phyloP scores from a whole-genome alignment of 257 asterid species.

The Fraxinus pennsylvanica region DNA sequence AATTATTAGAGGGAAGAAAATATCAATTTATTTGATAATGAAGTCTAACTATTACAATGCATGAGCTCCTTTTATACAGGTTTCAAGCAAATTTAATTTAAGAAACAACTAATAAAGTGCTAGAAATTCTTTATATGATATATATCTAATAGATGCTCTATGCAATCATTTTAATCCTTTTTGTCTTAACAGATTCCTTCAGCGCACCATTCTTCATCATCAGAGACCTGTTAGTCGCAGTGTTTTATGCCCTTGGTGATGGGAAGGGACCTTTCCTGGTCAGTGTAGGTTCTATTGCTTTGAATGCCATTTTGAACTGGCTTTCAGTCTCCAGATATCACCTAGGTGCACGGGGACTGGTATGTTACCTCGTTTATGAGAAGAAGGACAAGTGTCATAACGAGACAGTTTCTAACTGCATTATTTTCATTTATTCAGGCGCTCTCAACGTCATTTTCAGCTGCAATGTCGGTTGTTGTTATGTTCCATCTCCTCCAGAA shows the following conservation, averaged over 20 bases:
- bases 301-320: slow-evolving; percentile 53
- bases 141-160: too few species aligned
- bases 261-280: slow-evolving; percentile 42
- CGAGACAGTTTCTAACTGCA: background rate
- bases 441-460: slow-evolving; percentile 40
- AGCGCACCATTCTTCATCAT: slow-evolving; percentile 51
- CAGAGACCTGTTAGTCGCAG: slow-evolving; percentile 46
- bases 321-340: slow-evolving; percentile 40
- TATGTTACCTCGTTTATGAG: slow-evolving; percentile 13
- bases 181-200: slow-evolving; percentile 36
- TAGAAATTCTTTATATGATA: too few species aligned
- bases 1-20: too few species aligned
- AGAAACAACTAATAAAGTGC: too few species aligned
- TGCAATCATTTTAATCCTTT: background rate
- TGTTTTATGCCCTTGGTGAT: slow-evolving; percentile 50
- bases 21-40: too few species aligned
- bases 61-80: too few species aligned
- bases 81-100: too few species aligned
- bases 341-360: slow-evolving; percentile 52
- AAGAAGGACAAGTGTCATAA: background rate
- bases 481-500: slow-evolving; percentile 39
- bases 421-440: slow-evolving; percentile 30
- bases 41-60: too few species aligned
- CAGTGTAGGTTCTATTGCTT: slow-evolving; percentile 41
- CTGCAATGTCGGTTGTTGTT: slow-evolving; percentile 34